Percentiles rank a stretch among this genome's conserved stretches.
Conservation (phyloP, 371 early-diverging fungal genomes). For the Mortierella sp. region DNA sequence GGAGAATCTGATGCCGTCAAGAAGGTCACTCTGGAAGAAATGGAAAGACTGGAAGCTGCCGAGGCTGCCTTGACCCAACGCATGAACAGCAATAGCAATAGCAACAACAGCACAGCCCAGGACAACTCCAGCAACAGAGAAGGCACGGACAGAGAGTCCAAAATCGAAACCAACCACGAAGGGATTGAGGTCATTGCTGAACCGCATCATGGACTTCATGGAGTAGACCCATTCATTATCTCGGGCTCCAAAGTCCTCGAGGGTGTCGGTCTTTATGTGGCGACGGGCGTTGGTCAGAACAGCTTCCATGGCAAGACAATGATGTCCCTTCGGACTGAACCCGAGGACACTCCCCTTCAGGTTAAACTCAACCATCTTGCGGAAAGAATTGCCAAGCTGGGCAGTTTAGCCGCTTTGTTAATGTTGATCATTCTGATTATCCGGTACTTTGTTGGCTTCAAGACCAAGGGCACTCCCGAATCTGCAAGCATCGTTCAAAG, state of each 20-base stretch:
- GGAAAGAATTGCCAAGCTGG: conserved; percentile 76
- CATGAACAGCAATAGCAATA: too few relatives aligned
- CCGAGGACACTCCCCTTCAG: conserved; percentile 78
- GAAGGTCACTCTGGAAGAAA: conserved; percentile 56
- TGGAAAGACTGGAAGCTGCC: conserved; percentile 44
- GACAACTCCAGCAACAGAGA: too few relatives aligned
- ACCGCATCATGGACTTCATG: conserved; percentile 27
- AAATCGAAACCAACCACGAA: conserved; percentile 17
- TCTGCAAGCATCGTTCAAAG: conserved; percentile 54
- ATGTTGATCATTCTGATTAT: conserved; percentile 73
- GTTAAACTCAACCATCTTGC: conserved; percentile 73
- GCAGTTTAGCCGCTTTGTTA: conserved; percentile 70
- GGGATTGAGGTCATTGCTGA: conserved; percentile 16
- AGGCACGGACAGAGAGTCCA: too few relatives aligned
- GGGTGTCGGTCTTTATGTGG: conserved; percentile 79
- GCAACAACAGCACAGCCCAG: background rate
- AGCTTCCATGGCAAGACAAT: conserved; percentile 82
- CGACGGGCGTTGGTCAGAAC: conserved; percentile 73
- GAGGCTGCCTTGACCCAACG: conserved; percentile 54
- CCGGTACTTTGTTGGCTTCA: conserved; percentile 64
- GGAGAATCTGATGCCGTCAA: conserved; percentile 93
- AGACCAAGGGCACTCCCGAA: conserved; percentile 55
- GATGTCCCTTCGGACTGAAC: conserved; percentile 70
- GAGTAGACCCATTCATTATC: conserved; percentile 74
- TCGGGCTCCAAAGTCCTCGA: conserved; percentile 82